Base-by-base conservation (phyloP, 257 asterid genomes). In the Salvia splendens region DNA sequence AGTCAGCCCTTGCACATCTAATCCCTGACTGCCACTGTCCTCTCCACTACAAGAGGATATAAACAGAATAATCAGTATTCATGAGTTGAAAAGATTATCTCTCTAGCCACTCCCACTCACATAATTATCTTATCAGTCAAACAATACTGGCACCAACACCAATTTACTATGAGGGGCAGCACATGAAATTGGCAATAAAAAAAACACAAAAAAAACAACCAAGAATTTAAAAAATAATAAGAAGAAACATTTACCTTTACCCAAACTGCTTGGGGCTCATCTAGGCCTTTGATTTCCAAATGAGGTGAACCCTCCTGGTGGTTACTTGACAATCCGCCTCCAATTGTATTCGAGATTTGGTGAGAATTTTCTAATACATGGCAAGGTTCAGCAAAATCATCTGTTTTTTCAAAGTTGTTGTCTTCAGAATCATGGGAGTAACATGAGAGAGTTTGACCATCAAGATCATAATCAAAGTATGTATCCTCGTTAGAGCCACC, bases 11-110 rank as follows among this genome's bases (percentile, higher is more conserved):
- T 12, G 93, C 91, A 65, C 99, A 94, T 79, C 84, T 85, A 60
- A 94, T 94, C 82, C 97, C 99, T 42, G 97, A 85, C 77, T 94
- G 97, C 99, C 99, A 94, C 76, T 84, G 76, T 68, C 99, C 99
- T 79, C 97, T 88, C 97, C 99, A 91, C 99, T 94, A 67, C 64
- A 77, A 71, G 64, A 57, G 47, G 52, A 70, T 64, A 70, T 64
- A 71, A 73, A 58, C 38, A 70, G 36, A 73, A 57, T 17, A 42
- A 42, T 78, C 63, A 81, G 63, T 12, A 70, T 40, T 54, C 10
- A 41, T 68, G 46, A 47, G 50, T 2, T 7, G 61, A 24, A 20
- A 46, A 65, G 12, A 6, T 24, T 32, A 42, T 46, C 15, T 49
- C 33, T 12, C 32, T 57, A 28, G 64, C 35, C 68, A 28, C 72